Evolutionary conservation across 306 rosid genomes (phyloP).

Genomic region (Inga oerstediana): DNA sequence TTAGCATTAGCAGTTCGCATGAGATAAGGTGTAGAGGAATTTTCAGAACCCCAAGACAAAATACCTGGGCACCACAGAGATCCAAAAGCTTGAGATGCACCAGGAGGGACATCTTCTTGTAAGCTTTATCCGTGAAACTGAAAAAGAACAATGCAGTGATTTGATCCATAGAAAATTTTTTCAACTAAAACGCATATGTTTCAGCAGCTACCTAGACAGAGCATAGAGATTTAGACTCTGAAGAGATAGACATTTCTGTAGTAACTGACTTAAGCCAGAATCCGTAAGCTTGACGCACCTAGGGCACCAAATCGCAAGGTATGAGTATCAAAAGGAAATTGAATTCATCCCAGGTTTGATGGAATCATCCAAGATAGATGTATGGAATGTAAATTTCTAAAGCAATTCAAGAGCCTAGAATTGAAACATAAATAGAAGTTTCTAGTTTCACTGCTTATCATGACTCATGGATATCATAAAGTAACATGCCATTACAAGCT

Average conservation of each 20-base stretch:
- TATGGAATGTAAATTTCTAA: slow-evolving; percentile 3
- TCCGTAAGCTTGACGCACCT: slow-evolving; percentile 83
- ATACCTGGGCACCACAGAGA: slow-evolving; percentile 90
- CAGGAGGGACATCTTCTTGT: slow-evolving; percentile 59
- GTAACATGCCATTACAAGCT: slow-evolving; percentile 21
- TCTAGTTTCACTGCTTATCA: not conserved
- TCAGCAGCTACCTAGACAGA: slow-evolving; percentile 64
- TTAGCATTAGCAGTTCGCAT: slow-evolving; percentile 27
- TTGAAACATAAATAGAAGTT: slow-evolving; percentile 13
- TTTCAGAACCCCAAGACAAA: slow-evolving; percentile 2
- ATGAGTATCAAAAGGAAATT: slow-evolving; percentile 21
- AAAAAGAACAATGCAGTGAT: slow-evolving; percentile 32
- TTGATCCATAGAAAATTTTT: slow-evolving; percentile 26
- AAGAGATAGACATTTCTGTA: slow-evolving; percentile 58
- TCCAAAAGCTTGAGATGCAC: slow-evolving; percentile 62
- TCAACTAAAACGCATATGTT: slow-evolving; percentile 17
- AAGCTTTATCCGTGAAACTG: slow-evolving; percentile 79
- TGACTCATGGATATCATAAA: slow-evolving; percentile 1
- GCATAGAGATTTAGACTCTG: slow-evolving; percentile 82
- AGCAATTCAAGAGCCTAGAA: not conserved
- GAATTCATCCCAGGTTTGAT: slow-evolving; percentile 7
- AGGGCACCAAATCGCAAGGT: slow-evolving; percentile 32
- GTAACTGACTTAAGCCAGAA: slow-evolving; percentile 59
- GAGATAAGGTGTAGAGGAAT: slow-evolving; percentile 26
- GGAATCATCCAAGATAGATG: slow-evolving; percentile 13